These are phyloP conservation scores for Pseudogymnoascus sp. DNA, from an alignment of 2,329 filamentous ascomycete species.

Conservation along the genomic window DNA sequence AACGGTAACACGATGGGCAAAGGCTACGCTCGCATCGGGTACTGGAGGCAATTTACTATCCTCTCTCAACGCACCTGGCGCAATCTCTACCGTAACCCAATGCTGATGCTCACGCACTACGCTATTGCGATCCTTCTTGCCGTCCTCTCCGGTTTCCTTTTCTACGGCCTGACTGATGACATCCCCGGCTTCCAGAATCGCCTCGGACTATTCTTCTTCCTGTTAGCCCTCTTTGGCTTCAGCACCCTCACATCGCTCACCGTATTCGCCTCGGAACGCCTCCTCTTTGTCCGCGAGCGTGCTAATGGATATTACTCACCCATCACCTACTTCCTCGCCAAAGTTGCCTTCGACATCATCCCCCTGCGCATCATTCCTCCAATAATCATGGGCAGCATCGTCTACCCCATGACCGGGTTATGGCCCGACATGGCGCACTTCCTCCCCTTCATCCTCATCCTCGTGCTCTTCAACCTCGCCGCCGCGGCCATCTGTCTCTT, in stretches of 20 bases:
- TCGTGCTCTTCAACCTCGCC: conserved; percentile 92
- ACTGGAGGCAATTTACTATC: conserved; percentile 76
- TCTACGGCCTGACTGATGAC: conserved; percentile 92
- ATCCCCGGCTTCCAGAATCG: conserved; percentile 97
- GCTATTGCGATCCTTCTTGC: conserved; percentile 92
- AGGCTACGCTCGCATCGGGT: conserved; percentile 74
- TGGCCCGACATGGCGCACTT: conserved; percentile 77
- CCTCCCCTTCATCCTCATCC: conserved; percentile 79
- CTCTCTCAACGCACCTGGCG: conserved; percentile 88
- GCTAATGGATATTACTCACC: conserved; percentile 96
- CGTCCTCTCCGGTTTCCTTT: conserved; percentile 88
- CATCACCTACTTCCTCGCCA: conserved; percentile 86
- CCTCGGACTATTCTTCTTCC: conserved; percentile 93
- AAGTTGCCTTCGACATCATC: conserved; percentile 97
- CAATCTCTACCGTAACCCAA: conserved; percentile 93
- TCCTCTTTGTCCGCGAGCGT: conserved; percentile 85
- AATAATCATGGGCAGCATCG: conserved; percentile 87
- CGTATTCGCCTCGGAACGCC: conserved; percentile 83
- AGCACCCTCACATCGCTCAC: conserved; percentile 89
- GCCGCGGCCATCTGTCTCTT: conserved; percentile 90
- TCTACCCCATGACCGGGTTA: conserved; percentile 96
- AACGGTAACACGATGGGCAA: conserved; percentile 56
- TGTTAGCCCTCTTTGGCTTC: conserved; percentile 92
- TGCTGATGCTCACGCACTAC: conserved; percentile 97
- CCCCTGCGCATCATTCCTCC: conserved; percentile 90